Conservation (phyloP, 768 basidiomycete genomes). For the Xerocomus brunneocitrinus region DNA sequence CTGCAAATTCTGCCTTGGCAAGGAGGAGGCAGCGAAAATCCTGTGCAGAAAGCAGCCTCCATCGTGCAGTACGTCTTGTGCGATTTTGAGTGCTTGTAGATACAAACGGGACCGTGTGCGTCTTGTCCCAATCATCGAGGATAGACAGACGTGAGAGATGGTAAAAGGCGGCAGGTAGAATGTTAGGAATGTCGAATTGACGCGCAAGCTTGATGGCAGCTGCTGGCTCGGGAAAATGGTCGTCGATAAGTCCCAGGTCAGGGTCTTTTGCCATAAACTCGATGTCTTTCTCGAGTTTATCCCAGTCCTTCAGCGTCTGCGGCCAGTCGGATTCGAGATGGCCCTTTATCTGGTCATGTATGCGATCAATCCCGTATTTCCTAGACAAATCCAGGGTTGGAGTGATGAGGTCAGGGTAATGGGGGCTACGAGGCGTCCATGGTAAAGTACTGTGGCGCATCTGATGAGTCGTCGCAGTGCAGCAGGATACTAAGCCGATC, state of each 20-base stretch:
- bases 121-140: slow-evolving; percentile 17
- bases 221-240: slow-evolving; percentile 18
- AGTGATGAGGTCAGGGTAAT: background rate
- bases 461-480: background rate
- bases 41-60: slow-evolving; percentile 17
- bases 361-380: slow-evolving; percentile 10
- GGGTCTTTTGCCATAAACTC: background rate
- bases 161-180: slow-evolving; percentile 49
- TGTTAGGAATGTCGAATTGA: slow-evolving; percentile 34
- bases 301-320: slow-evolving; percentile 10
- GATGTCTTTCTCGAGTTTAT: slow-evolving; percentile 2
- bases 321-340: slow-evolving; percentile 13
- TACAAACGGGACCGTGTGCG: background rate
- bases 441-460: background rate
- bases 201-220: slow-evolving; percentile 40
- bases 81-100: background rate
- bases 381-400: slow-evolving; percentile 9
- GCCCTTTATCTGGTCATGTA: slow-evolving; percentile 1
- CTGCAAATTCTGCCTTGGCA: slow-evolving; percentile 6
- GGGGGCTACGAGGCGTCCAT: slow-evolving; percentile 2
- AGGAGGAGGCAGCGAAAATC: slow-evolving; percentile 17
- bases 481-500: background rate
- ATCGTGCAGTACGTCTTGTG: slow-evolving; percentile 20
- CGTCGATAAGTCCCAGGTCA: background rate
- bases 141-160: slow-evolving; percentile 34